These are phyloP conservation scores for Coniella vitis DNA, from an alignment of 2,329 filamentous ascomycete species.

Conservation along the genomic window DNA sequence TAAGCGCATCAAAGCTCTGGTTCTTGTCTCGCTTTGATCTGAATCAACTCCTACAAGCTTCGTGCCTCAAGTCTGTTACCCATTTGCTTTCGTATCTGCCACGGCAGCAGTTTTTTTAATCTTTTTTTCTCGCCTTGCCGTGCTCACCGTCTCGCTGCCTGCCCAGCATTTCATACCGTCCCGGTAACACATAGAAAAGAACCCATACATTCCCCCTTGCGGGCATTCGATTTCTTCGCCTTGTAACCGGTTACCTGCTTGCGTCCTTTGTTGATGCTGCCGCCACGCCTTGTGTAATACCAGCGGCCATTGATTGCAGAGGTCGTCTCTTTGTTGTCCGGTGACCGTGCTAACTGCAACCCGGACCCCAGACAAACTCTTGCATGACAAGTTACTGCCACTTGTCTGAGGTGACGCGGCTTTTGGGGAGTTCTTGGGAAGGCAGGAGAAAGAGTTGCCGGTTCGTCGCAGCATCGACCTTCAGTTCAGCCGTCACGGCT, in stretches of 20 bases:
- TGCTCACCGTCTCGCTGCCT: too few species aligned
- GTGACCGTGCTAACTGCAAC: too few species aligned
- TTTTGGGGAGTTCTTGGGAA: constrained; percentile 3
- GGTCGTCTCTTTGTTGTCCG: neutral
- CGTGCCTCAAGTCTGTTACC: neutral
- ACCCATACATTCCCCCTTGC: too few species aligned
- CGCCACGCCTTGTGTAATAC: constrained; percentile 22
- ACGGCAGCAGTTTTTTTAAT: neutral
- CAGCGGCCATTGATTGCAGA: neutral
- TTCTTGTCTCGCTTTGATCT: constrained; percentile 9
- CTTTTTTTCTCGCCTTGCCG: too few species aligned
- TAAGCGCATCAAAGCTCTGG: constrained; percentile 9
- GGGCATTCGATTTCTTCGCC: too few species aligned
- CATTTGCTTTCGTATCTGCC: neutral
- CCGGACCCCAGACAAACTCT: too few species aligned
- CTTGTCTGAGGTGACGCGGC: neutral
- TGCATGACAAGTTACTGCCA: too few species aligned
- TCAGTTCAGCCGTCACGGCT: constrained; percentile 10
- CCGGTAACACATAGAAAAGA: constrained; percentile 3
- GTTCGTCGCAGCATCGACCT: constrained; percentile 11
- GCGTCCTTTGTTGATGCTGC: constrained; percentile 17
- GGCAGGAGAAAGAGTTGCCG: constrained; percentile 3
- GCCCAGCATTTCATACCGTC: constrained; percentile 4
- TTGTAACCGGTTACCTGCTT: too few species aligned
- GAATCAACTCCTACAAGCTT: neutral